Base-by-base conservation (phyloP, 2,329 filamentous ascomycete genomes). In the Fusarium equiseti region DNA sequence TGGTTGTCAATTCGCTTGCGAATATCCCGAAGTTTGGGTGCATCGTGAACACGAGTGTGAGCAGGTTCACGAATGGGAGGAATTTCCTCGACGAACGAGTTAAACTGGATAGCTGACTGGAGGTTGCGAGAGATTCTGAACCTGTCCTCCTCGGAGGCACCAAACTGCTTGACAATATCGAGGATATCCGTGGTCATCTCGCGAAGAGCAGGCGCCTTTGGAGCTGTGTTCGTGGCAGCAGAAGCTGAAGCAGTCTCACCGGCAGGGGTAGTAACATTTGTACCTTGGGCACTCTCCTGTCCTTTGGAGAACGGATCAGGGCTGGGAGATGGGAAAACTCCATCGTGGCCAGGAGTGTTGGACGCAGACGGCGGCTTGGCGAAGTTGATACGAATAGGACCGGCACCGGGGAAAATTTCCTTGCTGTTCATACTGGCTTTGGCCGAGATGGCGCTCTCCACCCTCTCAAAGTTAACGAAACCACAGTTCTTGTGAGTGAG, bases 401-500 rank as follows among this genome's bases (percentile, higher is more conserved):
- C 96, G 62, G 95, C 95, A 59, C 96, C 96, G 11, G 96, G 96
- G 84, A 99, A 99, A 66, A 99, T 98, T 80, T 99, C 96, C 81
- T 97, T 98, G 76, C 94, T 94, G 76, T 98, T 98, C 81, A 97
- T 90, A 77, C 91, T 88, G 16, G 90, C 90, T 79, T 95, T 97
- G 18, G 96, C 96, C 65, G 93, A 90, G 42, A 98, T 91, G 59
- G 96, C 96, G 78, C 94, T 97, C 71, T 98, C 95, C 31, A 96
- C 83, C 63, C 89, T 91, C 81, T 98, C 94, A 77, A 97, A 99
- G 81, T 99, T 99, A 78, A 99, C 95, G 75, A 99, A 99, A 5
- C 95, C 96, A 79, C 96, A 99, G 81, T 97, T 98, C 86, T 99
- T 99, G 85, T 99, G 94, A 1, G 96, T 98, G 67, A 99, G 86